Evolutionary conservation across 768 basidiomycete genomes (phyloP).

Genomic region (Lactarius akahatsu): DNA sequence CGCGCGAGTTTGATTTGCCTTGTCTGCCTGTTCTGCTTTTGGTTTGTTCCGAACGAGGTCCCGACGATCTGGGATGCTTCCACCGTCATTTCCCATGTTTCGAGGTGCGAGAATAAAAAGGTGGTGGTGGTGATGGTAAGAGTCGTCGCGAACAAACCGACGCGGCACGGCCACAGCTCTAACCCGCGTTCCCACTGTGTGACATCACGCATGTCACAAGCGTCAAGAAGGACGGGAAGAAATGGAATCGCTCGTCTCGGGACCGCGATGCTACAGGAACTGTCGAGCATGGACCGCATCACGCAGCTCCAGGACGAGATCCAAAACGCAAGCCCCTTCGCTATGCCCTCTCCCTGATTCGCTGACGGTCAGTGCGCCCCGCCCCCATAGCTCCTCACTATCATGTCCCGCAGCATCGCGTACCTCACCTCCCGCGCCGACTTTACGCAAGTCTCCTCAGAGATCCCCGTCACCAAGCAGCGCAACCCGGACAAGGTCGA

Average conservation of each 20-base stretch:
- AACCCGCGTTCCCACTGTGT: neutral
- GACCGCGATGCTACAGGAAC: conserved; percentile 85
- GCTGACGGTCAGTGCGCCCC: neutral
- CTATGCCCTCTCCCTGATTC: neutral
- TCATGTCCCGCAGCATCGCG: conserved; percentile 80
- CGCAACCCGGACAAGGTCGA: conserved; percentile 73
- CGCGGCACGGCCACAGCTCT: neutral
- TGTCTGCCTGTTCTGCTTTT: conserved; percentile 89
- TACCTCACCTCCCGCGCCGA: conserved; percentile 77
- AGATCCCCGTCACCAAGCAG: conserved; percentile 83
- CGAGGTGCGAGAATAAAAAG: neutral
- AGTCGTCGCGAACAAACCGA: neutral
- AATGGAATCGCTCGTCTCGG: conserved; percentile 32
- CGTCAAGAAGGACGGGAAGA: neutral
- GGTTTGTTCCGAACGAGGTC: conserved; percentile 72
- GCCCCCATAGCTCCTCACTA: conserved; percentile 65
- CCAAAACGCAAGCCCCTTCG: conserved; percentile 58
- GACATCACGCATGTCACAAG: conserved; percentile 17
- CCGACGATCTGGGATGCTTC: conserved; percentile 81
- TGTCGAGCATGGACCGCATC: conserved; percentile 93
- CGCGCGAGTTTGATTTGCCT: conserved; percentile 83
- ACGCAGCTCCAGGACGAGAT: conserved; percentile 95
- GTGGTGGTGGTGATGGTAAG: neutral
- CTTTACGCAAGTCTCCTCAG: conserved; percentile 73
- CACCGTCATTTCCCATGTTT: conserved; percentile 83